A percentile compares a stretch with the other conserved stretches of the same genome.
Evolutionary conservation across 192 early-diverging fungal genomes (phyloP).

Genomic region (Entrophospora sp.): DNA sequence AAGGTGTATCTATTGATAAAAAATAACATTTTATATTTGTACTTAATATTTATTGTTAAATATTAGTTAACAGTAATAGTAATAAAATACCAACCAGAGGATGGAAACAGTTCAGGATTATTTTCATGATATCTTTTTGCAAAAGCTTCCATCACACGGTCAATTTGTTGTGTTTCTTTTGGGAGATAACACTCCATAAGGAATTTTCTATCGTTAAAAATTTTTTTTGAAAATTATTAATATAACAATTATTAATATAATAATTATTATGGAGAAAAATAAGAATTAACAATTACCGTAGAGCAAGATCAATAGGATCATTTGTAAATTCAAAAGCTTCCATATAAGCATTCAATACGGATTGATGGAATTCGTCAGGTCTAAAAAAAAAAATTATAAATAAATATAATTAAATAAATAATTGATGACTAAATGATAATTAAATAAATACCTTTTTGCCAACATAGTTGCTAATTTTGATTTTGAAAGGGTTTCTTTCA

Average conservation of each 20-base stretch:
- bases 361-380: slow-evolving; percentile 41
- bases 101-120: slow-evolving; percentile 56
- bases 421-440: not conserved
- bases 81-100: slow-evolving; percentile 24
- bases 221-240: not conserved
- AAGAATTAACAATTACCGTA: slow-evolving; percentile 28
- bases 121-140: slow-evolving; percentile 59
- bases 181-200: slow-evolving; percentile 66
- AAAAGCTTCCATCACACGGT: slow-evolving; percentile 68
- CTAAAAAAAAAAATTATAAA: not conserved
- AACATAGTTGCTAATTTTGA: slow-evolving; percentile 43
- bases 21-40: too few relatives aligned
- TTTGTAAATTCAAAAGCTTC: slow-evolving; percentile 50
- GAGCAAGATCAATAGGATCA: slow-evolving; percentile 57
- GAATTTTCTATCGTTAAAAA: slow-evolving; percentile 46
- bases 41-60: too few relatives aligned
- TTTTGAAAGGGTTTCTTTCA: slow-evolving; percentile 39
- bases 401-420: not conserved
- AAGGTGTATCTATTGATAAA: slow-evolving; percentile 48
- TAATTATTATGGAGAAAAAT: slow-evolving; percentile 1
- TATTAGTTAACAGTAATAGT: too few relatives aligned
- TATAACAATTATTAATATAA: not conserved
- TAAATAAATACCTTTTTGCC: slow-evolving; percentile 32
- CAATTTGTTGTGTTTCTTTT: slow-evolving; percentile 78
- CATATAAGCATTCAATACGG: slow-evolving; percentile 51